Evolutionary conservation across 192 early-diverging fungal genomes (phyloP), one percentile per base, ranked within the genome.

Genomic region (Coemansia nantahalensis): DNA sequence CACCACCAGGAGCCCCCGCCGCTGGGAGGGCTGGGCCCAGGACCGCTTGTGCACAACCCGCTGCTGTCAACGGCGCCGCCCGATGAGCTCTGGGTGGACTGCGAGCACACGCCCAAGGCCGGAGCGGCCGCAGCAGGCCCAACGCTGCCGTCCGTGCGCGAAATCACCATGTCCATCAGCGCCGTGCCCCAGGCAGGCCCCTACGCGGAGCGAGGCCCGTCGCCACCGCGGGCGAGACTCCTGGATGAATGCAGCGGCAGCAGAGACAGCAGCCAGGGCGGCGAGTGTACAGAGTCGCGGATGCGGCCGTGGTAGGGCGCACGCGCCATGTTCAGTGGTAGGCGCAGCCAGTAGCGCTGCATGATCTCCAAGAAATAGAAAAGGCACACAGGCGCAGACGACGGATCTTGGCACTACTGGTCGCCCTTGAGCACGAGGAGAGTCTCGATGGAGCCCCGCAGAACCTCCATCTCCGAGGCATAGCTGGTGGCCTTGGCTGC

Each of bases 401-500:
- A 3, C 43, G 24, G 32, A 33, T 28, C 26, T 28, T 28, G 26
- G 26, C 26, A 40, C 42, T 56, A 67, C 30, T 75, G 39, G 16
- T 52, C 44, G 39, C 54, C 77, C 60, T 83, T 81, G 42, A 86
- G 75, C 21, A 73, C 75, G 53, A 86, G 68, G 62, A 93, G 90
- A 50, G 84, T 85, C 59, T 85, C 65, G 31, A 87, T 87, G 16
- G 84, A 80, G 31, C 67, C 62, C 19, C 65, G 62, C 45, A 93
- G 62, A 10, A 84, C 82, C 21, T 82, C 84, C 48, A 93, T 84
- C 75, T 93, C 91, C 5, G 85, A 80, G 36, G 89, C 81, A 46
- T 81, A 86, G 21, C 76, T 79, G 63, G 82, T 83, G 42, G 88
- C 65, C 82, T 91, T 92, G 49, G 56, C 54, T 14, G 77, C 77